Base-by-base conservation (phyloP, 2,329 filamentous ascomycete species). In the Apiospora saccharicola region DNA sequence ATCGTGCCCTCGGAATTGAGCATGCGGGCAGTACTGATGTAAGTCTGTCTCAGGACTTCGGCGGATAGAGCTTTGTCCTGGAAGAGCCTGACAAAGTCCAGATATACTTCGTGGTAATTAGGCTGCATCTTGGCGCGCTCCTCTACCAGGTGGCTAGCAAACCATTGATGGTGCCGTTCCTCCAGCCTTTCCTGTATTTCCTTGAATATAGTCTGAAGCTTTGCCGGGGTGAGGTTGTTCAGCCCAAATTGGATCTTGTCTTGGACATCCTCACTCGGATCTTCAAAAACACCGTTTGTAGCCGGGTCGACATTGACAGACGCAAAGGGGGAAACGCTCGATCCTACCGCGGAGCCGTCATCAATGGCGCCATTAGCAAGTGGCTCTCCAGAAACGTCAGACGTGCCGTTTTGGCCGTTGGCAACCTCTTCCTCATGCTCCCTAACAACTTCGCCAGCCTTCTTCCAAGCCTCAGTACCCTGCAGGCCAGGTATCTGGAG, bases 121-220 rank as follows among this genome's bases (percentile, higher is more conserved):
- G 96, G 95, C 80, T 99, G 96, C 86, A 98, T 92, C 83, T 98
- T 98, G 44, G 96, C 97, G 67, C 97, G 94, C 80, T 98, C 94
- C 79, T 98, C 96, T 3, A 99, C 96, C 13, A 99, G 87, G 79
- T 98, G 97, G 68, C 91, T 92, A 8, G 97, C 96, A 79, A 99
- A 99, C 96, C 96, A 99, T 79, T 97, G 94, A 78, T 97, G 93
- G 80, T 98, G 93, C 76, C 92, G 91, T 70, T 93, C 90, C 69
- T 94, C 91, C 68, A 99, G 85, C 64, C 93, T 90, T 51, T 94
- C 91, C 69, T 90, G 91, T 49, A 99, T 89, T 76, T 98, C 95
- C 70, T 88, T 88, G 78, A 96, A 92, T 83, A 98, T 98, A 53
- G 92, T 89, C 70, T 94, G 91, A 24, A 99, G 86, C 64, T 98